Evolutionary conservation across 2,329 filamentous ascomycete species (phyloP).

Genomic region (Calonectria honghensis): DNA sequence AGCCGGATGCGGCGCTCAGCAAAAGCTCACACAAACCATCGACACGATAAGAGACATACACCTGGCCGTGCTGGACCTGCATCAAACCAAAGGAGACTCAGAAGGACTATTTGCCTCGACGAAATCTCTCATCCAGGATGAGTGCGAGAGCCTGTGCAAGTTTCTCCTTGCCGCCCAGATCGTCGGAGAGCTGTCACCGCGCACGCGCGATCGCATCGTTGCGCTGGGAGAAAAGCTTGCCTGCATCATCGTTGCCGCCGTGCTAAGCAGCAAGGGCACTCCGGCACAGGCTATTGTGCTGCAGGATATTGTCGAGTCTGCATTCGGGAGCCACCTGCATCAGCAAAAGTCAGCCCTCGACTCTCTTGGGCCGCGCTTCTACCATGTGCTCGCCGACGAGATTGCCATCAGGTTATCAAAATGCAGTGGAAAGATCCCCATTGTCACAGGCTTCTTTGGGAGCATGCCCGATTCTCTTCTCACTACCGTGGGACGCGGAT

Average conservation of each 20-base stretch:
- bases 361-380: constrained; percentile 21
- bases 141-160: constrained; percentile 1
- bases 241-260: background rate
- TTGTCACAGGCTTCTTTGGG: constrained; percentile 38
- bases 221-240: constrained; percentile 15
- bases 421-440: background rate
- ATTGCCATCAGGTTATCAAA: constrained; percentile 17
- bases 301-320: constrained; percentile 21
- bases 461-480: constrained; percentile 32
- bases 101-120: background rate
- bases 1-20: background rate
- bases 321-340: background rate
- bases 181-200: constrained; percentile 3
- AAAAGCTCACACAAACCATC: background rate
- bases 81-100: background rate
- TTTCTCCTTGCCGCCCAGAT: constrained; percentile 12
- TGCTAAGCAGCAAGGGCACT: background rate
- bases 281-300: background rate
- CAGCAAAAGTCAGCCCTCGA: constrained; percentile 16
- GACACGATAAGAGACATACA: constrained; percentile 5
- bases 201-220: constrained; percentile 11
- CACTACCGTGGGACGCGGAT: constrained; percentile 28
- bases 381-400: constrained; percentile 23
- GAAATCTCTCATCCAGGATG: background rate
- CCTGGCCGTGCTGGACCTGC: background rate